phyloP scores from a whole-genome alignment of 2,329 filamentous ascomycete species.

The Pseudogymnoascus sp. region DNA sequence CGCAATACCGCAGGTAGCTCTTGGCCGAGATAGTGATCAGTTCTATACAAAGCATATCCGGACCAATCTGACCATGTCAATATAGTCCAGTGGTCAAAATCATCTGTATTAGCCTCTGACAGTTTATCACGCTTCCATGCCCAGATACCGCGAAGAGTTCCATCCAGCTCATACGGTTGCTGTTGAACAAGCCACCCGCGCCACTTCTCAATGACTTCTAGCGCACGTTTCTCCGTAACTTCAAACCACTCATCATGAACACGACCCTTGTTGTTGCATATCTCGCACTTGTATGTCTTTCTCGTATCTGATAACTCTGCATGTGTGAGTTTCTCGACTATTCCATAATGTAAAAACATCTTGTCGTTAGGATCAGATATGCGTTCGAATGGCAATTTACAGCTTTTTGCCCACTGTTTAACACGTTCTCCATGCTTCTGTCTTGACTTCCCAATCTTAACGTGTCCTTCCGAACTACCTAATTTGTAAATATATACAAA shows the following conservation, averaged over 20 bases:
- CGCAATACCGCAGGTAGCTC: neutral
- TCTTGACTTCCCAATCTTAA: slow-evolving; percentile 13
- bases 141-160: neutral
- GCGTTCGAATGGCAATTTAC: slow-evolving; percentile 8
- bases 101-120: neutral
- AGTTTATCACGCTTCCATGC: neutral
- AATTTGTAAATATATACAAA: slow-evolving; percentile 12
- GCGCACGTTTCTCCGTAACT: neutral
- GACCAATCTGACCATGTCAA: neutral
- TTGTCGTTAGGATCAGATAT: slow-evolving; percentile 8
- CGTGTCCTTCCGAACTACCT: neutral
- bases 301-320: slow-evolving; percentile 5
- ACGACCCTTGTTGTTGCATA: neutral
- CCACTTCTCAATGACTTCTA: slow-evolving; percentile 12
- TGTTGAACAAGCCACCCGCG: slow-evolving; percentile 10
- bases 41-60: neutral
- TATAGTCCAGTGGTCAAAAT: neutral
- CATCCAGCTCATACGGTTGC: neutral
- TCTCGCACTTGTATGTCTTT: slow-evolving; percentile 6
- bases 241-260: slow-evolving; percentile 11
- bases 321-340: slow-evolving; percentile 11
- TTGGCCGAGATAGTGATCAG: neutral
- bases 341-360: slow-evolving; percentile 5
- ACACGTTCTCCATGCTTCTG: neutral
- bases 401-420: slow-evolving; percentile 2